Evolutionary conservation across 441 rosid species (phyloP), one percentile per base, ranked within the genome.

Genomic region (Viola pubescens): DNA sequence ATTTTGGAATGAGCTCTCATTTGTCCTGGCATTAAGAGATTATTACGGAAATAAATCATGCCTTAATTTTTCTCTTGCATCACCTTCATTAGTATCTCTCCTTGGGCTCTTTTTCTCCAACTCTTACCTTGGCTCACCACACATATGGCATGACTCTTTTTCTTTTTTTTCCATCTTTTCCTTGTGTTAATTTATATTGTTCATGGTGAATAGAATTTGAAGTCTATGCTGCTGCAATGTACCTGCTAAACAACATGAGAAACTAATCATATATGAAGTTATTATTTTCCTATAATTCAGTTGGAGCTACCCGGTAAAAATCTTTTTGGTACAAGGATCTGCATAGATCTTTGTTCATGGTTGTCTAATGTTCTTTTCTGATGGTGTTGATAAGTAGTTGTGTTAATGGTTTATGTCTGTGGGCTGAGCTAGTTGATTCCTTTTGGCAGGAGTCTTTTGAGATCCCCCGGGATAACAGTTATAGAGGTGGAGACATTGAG

Each of bases 381-480:
- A 26, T 26, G 34, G 34, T 26, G 34, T 26, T 58, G 52, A 59
- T 48, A n/a, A 14, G 47, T 8, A 41, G 46, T 49, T 6, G 54
- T 45, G 38, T 60, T 26, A 5, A 39, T 58, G 43, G 8, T 54
- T 63, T 61, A 5, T 61, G 59, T 37, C 39, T 49, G 37, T 26
- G 10, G 0, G 10, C 41, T 19, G 7, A 48, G 48, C 68, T 44
- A 40, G n/a, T 70, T 70, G 48, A 38, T 64, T 62, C 70, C 61
- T 16, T 46, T 56, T 75, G 71, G 70, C 81, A 94, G 98, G 89
- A 85, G 0, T 94, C 98, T 16, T 80, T 74, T 65, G 98, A 92
- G 82, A 75, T 87, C 82, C 82, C 89, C 58, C 81, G 90, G 59
- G 87, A 76, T 67, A 85, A 82, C 65, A 67, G 76, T 63, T 75